Evolutionary conservation across 768 basidiomycete genomes (phyloP).

Genomic region (Arthromyces matolae): DNA sequence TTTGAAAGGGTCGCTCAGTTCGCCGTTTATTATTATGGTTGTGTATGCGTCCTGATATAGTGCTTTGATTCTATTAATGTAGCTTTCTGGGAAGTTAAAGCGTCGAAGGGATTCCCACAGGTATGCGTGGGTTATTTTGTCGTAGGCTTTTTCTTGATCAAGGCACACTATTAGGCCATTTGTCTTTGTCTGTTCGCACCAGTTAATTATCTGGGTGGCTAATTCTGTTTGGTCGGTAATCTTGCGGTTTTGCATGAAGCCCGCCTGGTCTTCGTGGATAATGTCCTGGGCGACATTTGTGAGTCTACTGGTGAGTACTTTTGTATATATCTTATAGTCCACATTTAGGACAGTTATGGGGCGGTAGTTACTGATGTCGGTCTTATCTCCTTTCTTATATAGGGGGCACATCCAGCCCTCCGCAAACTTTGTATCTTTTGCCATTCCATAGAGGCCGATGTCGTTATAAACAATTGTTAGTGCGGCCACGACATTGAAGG

Average conservation of each 20-base stretch:
- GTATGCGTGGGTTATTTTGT: conserved; percentile 5
- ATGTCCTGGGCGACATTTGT: not conserved
- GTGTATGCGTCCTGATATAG: conserved; percentile 14
- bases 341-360: conserved; percentile 3
- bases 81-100: conserved; percentile 11
- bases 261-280: not conserved
- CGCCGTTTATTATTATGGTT: conserved; percentile 7
- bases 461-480: conserved; percentile 7
- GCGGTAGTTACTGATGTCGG: conserved; percentile 1
- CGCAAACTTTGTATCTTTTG: not conserved
- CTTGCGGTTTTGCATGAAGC: conserved; percentile 3
- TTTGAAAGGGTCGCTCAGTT: conserved; percentile 4
- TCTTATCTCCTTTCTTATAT: conserved; percentile 3
- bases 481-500: no score
- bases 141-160: conserved; percentile 2
- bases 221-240: not conserved
- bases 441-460: conserved; percentile 3
- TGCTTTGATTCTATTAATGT: conserved; percentile 11
- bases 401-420: conserved; percentile 10
- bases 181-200: not conserved
- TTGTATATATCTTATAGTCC: conserved; percentile 9
- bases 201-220: not conserved
- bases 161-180: conserved; percentile 6
- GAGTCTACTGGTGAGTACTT: not conserved
- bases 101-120: conserved; percentile 2